A percentile compares a stretch with the other conserved stretches of the same genome.
phyloP scores from a whole-genome alignment of 208 protist genomes.

The Paratrypanosoma confusum region DNA sequence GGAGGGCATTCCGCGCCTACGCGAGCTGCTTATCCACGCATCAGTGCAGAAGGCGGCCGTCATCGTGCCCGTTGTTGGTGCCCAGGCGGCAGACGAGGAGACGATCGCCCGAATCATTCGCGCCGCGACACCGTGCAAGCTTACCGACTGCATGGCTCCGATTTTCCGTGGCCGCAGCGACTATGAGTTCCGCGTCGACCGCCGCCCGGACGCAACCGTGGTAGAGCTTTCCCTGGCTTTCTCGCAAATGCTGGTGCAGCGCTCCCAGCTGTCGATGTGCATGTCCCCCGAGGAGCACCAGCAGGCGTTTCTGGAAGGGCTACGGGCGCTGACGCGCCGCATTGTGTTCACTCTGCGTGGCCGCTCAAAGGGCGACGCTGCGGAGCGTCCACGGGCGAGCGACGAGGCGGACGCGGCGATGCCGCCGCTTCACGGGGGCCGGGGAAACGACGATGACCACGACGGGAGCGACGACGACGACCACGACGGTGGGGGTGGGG shows the following conservation, averaged over 20 bases:
- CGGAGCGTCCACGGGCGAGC: background rate
- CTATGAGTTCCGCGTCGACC: constrained; percentile 60
- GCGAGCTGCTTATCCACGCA: constrained; percentile 98
- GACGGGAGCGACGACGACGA: constrained; percentile 2
- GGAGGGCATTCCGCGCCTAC: constrained; percentile 98
- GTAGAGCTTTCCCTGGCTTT: constrained; percentile 69
- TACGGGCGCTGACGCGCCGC: constrained; percentile 40
- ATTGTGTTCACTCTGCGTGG: constrained; percentile 43
- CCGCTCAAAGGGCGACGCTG: constrained; percentile 16
- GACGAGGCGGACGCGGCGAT: background rate
- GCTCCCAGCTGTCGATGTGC: constrained; percentile 41
- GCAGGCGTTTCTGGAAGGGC: constrained; percentile 34
- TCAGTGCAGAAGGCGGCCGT: constrained; percentile 78
- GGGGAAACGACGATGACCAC: constrained; percentile 3
- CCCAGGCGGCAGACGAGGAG: constrained; percentile 38
- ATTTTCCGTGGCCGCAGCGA: constrained; percentile 9
- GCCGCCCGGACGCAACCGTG: constrained; percentile 22
- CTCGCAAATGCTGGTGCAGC: constrained; percentile 38
- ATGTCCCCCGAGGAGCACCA: constrained; percentile 73
- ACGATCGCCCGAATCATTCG: constrained; percentile 42
- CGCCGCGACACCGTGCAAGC: constrained; percentile 36
- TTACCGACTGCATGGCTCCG: constrained; percentile 60
- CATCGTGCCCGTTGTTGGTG: constrained; percentile 73
- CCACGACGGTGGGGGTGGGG: background rate
- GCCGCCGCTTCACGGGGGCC: background rate